phyloP scores from a whole-genome alignment of 805 yeast species.

The Vanderwaltozyma polyspora region DNA sequence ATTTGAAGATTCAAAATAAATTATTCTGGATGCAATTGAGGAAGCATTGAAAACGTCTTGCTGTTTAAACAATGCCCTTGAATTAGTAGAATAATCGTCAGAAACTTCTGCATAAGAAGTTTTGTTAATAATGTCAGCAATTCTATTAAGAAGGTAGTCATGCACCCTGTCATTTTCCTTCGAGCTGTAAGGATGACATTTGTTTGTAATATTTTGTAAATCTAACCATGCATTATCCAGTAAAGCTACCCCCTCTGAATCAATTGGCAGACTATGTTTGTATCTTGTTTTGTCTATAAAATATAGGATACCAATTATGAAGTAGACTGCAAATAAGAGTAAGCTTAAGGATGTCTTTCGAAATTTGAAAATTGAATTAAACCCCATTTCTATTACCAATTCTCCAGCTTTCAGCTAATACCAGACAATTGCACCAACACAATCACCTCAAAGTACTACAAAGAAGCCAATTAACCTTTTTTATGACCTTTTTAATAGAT shows the following conservation, averaged over 20 bases:
- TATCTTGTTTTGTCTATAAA: conserved; percentile 14
- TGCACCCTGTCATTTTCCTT: conserved; percentile 68
- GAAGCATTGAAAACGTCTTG: conserved; percentile 35
- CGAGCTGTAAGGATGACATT: conserved; percentile 72
- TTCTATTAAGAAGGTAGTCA: conserved; percentile 44
- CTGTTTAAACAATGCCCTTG: conserved; percentile 40
- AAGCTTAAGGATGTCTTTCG: conserved; percentile 60
- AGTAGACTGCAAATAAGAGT: conserved; percentile 38
- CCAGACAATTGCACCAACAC: neutral
- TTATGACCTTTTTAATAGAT: too few relatives aligned
- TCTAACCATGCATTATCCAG: conserved; percentile 49
- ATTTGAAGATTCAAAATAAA: conserved; percentile 77
- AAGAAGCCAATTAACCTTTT: too few relatives aligned
- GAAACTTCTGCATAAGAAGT: conserved; percentile 24
- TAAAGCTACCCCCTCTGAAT: conserved; percentile 31
- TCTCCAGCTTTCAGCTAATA: too few relatives aligned
- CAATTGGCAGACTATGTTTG: conserved; percentile 10
- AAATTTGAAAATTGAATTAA: conserved; percentile 45
- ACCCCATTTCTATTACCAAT: neutral
- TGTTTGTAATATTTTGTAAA: conserved; percentile 53
- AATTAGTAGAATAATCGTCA: conserved; percentile 29
- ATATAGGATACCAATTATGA: conserved; percentile 31
- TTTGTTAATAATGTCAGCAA: conserved; percentile 25
- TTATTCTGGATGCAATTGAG: conserved; percentile 35
- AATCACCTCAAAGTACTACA: too few relatives aligned